A percentile compares a stretch with the other conserved stretches of the same genome.
Conservation (phyloP, 2,329 filamentous ascomycete genomes). For the Cryphonectria japonica region DNA sequence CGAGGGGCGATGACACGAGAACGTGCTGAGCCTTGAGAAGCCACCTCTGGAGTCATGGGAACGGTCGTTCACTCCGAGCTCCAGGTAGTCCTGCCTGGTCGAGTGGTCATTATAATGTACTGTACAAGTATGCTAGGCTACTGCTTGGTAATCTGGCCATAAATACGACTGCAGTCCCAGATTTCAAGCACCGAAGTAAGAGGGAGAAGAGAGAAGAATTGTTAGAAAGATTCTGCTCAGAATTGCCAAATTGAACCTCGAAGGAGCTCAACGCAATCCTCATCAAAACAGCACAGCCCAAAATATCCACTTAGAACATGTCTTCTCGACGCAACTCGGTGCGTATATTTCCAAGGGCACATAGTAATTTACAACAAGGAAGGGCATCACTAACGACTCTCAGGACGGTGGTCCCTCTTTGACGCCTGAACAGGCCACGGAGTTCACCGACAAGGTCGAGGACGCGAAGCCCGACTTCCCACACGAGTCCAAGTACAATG, state of each 20-base stretch:
- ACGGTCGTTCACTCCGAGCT: background rate
- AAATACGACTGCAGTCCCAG: background rate
- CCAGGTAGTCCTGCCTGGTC: background rate
- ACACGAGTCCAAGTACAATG: constrained; percentile 6
- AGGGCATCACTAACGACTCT: background rate
- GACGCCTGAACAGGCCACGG: background rate
- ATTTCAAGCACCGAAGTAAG: background rate
- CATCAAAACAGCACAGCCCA: background rate
- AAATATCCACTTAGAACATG: background rate
- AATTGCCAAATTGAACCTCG: background rate
- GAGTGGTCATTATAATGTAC: background rate
- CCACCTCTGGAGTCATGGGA: background rate
- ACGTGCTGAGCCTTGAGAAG: background rate
- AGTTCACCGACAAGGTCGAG: constrained; percentile 4
- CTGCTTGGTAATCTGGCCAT: background rate
- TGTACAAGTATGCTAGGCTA: background rate
- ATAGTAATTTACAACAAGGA: background rate
- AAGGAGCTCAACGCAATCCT: background rate
- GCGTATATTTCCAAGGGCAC: background rate
- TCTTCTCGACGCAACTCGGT: background rate
- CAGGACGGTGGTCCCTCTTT: background rate
- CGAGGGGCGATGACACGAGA: background rate
- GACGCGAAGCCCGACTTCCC: background rate
- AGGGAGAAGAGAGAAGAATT: background rate
- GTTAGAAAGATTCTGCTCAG: background rate